Conservation (phyloP, 2,329 filamentous ascomycete species). For the Knoxdaviesia capensis region DNA sequence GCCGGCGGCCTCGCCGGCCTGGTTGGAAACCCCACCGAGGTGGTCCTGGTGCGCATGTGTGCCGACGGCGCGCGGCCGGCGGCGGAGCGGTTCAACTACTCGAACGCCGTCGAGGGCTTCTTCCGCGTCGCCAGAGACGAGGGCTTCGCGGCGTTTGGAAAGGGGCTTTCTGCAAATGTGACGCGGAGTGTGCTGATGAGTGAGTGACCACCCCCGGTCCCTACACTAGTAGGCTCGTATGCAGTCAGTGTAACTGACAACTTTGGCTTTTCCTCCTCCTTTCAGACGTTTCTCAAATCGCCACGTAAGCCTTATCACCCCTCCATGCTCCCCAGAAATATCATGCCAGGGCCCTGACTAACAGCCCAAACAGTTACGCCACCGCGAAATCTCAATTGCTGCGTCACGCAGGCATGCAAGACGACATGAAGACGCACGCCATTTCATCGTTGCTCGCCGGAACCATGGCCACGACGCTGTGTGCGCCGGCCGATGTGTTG, state of each 20-base stretch:
- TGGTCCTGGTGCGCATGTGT: conserved; percentile 23
- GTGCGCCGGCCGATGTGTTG: conserved; percentile 22
- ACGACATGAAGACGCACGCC: conserved; percentile 19
- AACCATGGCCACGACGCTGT: conserved; percentile 24
- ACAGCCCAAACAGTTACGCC: conserved; percentile 11
- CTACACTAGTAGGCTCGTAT: neutral
- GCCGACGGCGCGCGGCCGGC: conserved; percentile 20
- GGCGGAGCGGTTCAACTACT: conserved; percentile 16
- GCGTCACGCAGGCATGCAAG: conserved; percentile 10
- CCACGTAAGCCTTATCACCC: conserved; percentile 13
- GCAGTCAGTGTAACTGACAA: conserved; percentile 3
- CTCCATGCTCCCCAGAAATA: neutral
- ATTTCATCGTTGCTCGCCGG: conserved; percentile 19
- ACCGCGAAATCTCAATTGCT: conserved; percentile 15
- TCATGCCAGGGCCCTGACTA: too few species aligned
- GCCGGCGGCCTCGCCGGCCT: conserved; percentile 21
- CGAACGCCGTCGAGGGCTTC: conserved; percentile 16
- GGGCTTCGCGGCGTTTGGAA: conserved; percentile 16
- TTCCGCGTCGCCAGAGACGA: conserved; percentile 16
- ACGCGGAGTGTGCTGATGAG: conserved; percentile 23
- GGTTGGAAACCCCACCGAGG: conserved; percentile 24
- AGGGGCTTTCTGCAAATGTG: conserved; percentile 19
- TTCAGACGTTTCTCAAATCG: conserved; percentile 21
- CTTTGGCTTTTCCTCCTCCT: neutral
- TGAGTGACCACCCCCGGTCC: conserved; percentile 8